phyloP scores from a whole-genome alignment of 1,139 yeast species.

The Pichia sp. region DNA sequence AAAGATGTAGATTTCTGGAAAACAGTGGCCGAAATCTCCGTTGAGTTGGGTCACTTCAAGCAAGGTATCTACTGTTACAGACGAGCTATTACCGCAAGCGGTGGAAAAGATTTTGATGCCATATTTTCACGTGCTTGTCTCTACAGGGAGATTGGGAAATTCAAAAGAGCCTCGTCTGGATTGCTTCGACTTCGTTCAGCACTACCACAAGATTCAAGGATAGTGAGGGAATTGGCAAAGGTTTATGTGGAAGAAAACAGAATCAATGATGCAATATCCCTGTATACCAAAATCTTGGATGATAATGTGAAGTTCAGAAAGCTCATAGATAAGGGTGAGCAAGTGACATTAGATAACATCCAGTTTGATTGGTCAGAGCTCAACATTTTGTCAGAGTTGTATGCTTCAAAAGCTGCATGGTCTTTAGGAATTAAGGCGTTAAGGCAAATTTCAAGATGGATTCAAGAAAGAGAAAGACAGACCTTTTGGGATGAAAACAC shows the following conservation, averaged over 20 bases:
- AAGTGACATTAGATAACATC: constrained; percentile 27
- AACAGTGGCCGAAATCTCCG: constrained; percentile 71
- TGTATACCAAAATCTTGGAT: constrained; percentile 65
- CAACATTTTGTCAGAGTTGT: constrained; percentile 76
- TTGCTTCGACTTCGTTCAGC: constrained; percentile 57
- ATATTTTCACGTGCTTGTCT: constrained; percentile 59
- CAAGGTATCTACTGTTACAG: constrained; percentile 84
- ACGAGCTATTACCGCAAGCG: constrained; percentile 60
- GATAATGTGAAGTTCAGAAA: constrained; percentile 41
- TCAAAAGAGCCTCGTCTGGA: constrained; percentile 71
- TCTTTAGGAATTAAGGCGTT: constrained; percentile 58
- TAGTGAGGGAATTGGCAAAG: constrained; percentile 70
- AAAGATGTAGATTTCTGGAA: constrained; percentile 82
- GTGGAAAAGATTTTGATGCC: constrained; percentile 47
- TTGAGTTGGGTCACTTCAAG: constrained; percentile 63
- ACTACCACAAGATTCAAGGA: constrained; percentile 58
- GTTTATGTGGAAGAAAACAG: constrained; percentile 73
- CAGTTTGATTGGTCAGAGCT: constrained; percentile 82
- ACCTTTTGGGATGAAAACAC: constrained; percentile 75
- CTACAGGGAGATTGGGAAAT: constrained; percentile 60
- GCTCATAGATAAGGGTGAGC: constrained; percentile 21
- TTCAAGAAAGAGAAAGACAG: constrained; percentile 67
- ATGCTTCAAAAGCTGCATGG: constrained; percentile 64
- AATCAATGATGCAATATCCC: constrained; percentile 71
- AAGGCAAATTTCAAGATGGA: constrained; percentile 76